These are phyloP conservation scores for Croton laevigatus DNA, from an alignment of 441 rosid species.

Conservation along the genomic window DNA sequence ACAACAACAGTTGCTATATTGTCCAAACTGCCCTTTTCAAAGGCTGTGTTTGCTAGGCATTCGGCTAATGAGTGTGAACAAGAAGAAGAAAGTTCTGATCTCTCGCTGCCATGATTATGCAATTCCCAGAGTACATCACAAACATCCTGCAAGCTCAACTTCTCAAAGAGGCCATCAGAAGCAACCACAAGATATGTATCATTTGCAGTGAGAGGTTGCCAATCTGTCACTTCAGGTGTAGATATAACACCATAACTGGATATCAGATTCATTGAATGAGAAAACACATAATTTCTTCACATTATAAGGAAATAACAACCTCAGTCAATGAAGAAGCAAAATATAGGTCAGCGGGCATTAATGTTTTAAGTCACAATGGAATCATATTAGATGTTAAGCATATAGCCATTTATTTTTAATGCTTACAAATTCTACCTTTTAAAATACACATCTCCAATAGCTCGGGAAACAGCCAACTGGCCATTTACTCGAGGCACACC, in stretches of 20 bases:
- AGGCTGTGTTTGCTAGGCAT: conserved; percentile 73
- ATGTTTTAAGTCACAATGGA: neutral
- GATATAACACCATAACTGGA: conserved; percentile 88
- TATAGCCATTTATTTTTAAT: neutral
- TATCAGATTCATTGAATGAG: conserved; percentile 15
- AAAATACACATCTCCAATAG: conserved; percentile 76
- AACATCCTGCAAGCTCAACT: conserved; percentile 68
- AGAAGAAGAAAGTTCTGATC: conserved; percentile 50
- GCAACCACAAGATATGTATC: conserved; percentile 90
- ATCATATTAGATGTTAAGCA: conserved; percentile 7
- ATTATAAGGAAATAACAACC: conserved; percentile 5
- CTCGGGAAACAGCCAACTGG: conserved; percentile 85
- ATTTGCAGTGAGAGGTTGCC: conserved; percentile 66
- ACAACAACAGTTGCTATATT: conserved; percentile 83
- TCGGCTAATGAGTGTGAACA: conserved; percentile 77
- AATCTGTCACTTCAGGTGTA: conserved; percentile 84
- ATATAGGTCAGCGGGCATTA: neutral
- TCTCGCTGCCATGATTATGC: conserved; percentile 34
- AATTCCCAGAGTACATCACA: conserved; percentile 80
- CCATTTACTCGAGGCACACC: conserved; percentile 90
- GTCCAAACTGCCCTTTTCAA: conserved; percentile 79
- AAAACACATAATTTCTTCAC: neutral
- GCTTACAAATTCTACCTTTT: conserved; percentile 47
- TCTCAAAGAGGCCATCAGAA: conserved; percentile 93
- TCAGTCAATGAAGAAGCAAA: conserved; percentile 7